These are phyloP conservation scores for Mucuna pruriens DNA, from an alignment of 306 rosid species.

Conservation along the genomic window DNA sequence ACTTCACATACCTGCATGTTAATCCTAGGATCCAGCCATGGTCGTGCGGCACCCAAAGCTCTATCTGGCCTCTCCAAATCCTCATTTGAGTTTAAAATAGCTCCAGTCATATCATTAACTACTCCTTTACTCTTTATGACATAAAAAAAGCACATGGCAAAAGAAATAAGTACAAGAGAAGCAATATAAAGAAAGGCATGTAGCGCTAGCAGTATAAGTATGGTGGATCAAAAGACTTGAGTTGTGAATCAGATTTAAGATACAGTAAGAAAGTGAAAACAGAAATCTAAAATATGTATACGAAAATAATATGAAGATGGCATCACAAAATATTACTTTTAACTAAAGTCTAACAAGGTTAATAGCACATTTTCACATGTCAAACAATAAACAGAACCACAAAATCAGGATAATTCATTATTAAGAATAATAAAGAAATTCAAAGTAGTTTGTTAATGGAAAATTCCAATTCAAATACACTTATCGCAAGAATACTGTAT, in stretches of 20 bases:
- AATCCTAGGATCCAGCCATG: conserved; percentile 70
- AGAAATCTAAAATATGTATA: neutral
- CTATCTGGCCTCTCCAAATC: conserved; percentile 59
- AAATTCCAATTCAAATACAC: conserved; percentile 6
- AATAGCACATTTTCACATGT: conserved; percentile 13
- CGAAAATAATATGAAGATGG: neutral
- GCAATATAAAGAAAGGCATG: neutral
- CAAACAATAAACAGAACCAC: neutral
- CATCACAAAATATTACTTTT: conserved; percentile 21
- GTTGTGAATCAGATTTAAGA: neutral
- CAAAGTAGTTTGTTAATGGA: neutral
- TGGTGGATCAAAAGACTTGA: neutral
- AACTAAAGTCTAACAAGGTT: neutral
- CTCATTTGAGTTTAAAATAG: conserved; percentile 55
- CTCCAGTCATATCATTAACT: conserved; percentile 58
- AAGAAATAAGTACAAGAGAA: conserved; percentile 29
- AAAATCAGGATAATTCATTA: conserved; percentile 4
- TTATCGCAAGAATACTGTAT: neutral
- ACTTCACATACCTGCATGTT: conserved; percentile 61
- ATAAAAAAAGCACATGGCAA: conserved; percentile 27
- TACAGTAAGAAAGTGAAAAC: neutral
- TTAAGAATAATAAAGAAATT: neutral
- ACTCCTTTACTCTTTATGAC: conserved; percentile 69
- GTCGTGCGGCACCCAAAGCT: conserved; percentile 57
- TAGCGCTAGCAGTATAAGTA: neutral